phyloP scores from a whole-genome alignment of 768 basidiomycete genomes.

The Termitomyces sp. region DNA sequence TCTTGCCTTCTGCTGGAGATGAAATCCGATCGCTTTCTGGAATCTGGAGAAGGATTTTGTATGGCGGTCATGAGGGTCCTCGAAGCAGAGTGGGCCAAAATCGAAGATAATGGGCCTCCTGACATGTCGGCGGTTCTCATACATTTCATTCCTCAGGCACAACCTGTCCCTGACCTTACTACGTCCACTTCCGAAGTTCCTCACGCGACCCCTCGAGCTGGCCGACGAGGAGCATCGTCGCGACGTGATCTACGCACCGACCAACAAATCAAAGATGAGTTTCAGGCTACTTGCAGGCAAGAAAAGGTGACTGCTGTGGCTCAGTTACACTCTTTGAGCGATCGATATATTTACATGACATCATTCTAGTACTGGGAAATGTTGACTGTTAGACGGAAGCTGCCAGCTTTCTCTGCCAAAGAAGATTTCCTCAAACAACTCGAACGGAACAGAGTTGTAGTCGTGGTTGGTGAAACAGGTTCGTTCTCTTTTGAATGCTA shows the following conservation, averaged over 20 bases:
- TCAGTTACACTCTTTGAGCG: neutral
- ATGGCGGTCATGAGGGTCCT: slow-evolving; percentile 69
- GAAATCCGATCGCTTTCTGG: slow-evolving; percentile 52
- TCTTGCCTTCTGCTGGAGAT: slow-evolving; percentile 59
- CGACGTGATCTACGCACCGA: slow-evolving; percentile 44
- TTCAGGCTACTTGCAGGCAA: slow-evolving; percentile 43
- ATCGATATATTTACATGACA: neutral
- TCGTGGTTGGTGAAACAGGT: slow-evolving; percentile 93
- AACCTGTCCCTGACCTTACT: slow-evolving; percentile 8
- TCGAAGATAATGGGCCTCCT: slow-evolving; percentile 74
- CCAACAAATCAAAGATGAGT: slow-evolving; percentile 49
- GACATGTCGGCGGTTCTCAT: slow-evolving; percentile 67
- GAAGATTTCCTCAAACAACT: slow-evolving; percentile 62
- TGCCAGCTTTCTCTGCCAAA: slow-evolving; percentile 77
- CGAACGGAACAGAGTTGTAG: slow-evolving; percentile 60
- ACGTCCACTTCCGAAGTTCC: slow-evolving; percentile 7
- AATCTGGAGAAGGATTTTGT: slow-evolving; percentile 68
- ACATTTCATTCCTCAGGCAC: slow-evolving; percentile 47
- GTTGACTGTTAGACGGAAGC: slow-evolving; percentile 49
- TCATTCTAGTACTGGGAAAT: slow-evolving; percentile 50
- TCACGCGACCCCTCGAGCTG: neutral
- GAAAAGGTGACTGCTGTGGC: slow-evolving; percentile 29
- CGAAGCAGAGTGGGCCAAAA: slow-evolving; percentile 65
- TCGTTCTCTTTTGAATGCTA: neutral
- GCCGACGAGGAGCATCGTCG: slow-evolving; percentile 22